Conservation (phyloP, 495 filamentous ascomycete species). For the Penicillium goetzii region DNA sequence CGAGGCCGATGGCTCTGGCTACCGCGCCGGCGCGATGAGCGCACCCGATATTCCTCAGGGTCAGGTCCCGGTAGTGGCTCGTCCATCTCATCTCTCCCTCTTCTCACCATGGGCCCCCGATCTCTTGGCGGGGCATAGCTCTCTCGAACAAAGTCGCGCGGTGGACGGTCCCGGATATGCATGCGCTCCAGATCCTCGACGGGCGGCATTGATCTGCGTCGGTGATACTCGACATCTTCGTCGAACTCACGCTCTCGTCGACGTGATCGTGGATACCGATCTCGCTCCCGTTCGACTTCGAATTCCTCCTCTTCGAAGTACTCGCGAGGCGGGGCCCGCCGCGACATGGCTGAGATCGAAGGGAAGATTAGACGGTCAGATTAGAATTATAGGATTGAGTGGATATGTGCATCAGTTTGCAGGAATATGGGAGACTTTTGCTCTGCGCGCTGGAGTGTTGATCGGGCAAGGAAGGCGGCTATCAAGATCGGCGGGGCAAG, state of each 20-base stretch:
- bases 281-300: constrained; percentile 34
- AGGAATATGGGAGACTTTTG: neutral
- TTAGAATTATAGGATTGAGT: neutral
- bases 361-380: neutral
- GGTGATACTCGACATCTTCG: constrained; percentile 31
- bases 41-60: constrained; percentile 36
- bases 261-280: constrained; percentile 22
- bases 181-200: constrained; percentile 41
- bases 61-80: constrained; percentile 26
- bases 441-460: constrained; percentile 1
- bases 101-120: constrained; percentile 28
- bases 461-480: neutral
- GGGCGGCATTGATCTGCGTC: constrained; percentile 32
- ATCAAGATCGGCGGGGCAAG: constrained; percentile 8
- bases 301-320: constrained; percentile 39
- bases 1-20: constrained; percentile 22
- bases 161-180: constrained; percentile 33
- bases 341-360: constrained; percentile 35
- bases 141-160: constrained; percentile 34
- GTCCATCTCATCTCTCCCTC: constrained; percentile 33
- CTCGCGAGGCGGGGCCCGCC: constrained; percentile 36
- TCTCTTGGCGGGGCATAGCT: constrained; percentile 25
- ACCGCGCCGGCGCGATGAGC: constrained; percentile 17
- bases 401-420: neutral
- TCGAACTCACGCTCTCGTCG: constrained; percentile 29